Conservation (phyloP, 441 rosid species). For the Aquilaria agallochum region DNA sequence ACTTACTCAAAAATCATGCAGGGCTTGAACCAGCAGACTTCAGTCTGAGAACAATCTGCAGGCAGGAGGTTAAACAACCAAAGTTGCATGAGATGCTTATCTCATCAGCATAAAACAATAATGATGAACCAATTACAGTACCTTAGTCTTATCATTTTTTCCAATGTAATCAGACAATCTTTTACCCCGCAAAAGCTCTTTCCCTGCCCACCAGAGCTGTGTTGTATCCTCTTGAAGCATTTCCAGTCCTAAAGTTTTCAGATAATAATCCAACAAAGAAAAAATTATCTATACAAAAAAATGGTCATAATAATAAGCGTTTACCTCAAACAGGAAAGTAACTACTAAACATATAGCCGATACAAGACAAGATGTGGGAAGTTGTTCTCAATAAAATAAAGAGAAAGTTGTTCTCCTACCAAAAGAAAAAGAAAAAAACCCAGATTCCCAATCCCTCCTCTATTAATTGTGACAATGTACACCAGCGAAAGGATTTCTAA, state of each 20-base stretch:
- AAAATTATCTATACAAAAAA: background rate
- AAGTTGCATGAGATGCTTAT: background rate
- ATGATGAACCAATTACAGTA: background rate
- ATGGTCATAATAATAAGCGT: too few relatives aligned
- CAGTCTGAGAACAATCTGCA: slow-evolving; percentile 9
- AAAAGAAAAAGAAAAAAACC: too few relatives aligned
- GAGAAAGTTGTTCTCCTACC: too few relatives aligned
- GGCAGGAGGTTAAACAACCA: background rate
- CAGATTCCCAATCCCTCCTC: too few relatives aligned
- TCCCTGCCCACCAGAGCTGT: slow-evolving; percentile 6
- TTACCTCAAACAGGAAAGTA: too few relatives aligned
- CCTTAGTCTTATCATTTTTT: slow-evolving; percentile 5
- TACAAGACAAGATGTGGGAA: too few relatives aligned
- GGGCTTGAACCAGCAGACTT: background rate
- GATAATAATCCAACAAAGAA: background rate
- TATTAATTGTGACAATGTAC: too few relatives aligned
- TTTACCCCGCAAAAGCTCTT: slow-evolving; percentile 1
- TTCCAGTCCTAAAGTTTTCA: background rate
- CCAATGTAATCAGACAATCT: slow-evolving; percentile 1
- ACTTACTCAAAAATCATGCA: background rate
- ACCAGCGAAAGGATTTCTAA: too few relatives aligned
- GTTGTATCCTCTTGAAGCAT: slow-evolving; percentile 4
- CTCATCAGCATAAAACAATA: background rate
- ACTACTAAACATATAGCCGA: too few relatives aligned
- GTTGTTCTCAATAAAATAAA: too few relatives aligned